These are phyloP conservation scores for Lachancea dasiensis DNA, from an alignment of 805 yeast species.

Conservation along the genomic window DNA sequence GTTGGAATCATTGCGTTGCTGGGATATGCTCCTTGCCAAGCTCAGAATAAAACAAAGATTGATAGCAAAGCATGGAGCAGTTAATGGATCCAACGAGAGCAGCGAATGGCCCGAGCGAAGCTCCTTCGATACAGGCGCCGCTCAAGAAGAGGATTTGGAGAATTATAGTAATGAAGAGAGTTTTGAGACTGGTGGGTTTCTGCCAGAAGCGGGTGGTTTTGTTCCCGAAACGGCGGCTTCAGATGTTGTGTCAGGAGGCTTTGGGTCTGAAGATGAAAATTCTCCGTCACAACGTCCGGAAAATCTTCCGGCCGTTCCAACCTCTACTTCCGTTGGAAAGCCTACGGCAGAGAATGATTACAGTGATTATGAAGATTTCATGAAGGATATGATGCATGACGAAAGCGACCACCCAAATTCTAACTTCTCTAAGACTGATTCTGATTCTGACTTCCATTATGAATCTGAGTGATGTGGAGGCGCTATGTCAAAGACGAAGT, in stretches of 20 bases:
- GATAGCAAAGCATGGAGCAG: constrained; percentile 41
- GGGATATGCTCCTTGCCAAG: constrained; percentile 33
- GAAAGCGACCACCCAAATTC: constrained; percentile 31
- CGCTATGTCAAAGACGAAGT: no score
- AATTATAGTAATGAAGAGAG: neutral
- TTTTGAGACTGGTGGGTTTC: constrained; percentile 7
- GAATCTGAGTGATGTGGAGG: constrained; percentile 13
- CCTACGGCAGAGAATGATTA: neutral
- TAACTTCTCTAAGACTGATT: neutral
- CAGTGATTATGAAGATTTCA: constrained; percentile 31
- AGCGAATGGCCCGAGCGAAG: constrained; percentile 16
- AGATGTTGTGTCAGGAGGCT: constrained; percentile 4
- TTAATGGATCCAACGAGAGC: constrained; percentile 9
- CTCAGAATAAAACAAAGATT: constrained; percentile 34
- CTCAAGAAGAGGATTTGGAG: neutral
- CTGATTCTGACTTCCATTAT: constrained; percentile 9
- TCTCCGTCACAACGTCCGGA: neutral
- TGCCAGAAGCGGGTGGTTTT: constrained; percentile 8
- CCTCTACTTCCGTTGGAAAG: neutral
- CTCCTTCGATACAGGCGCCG: constrained; percentile 7
- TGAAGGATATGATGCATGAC: constrained; percentile 27
- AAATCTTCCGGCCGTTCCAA: no score
- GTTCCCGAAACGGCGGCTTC: constrained; percentile 3
- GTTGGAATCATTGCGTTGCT: constrained; percentile 39
- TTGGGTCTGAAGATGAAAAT: constrained; percentile 2